Percentiles rank a stretch among this genome's conserved stretches.
Evolutionary conservation across 176 grass and related monocot genomes (phyloP).

Genomic region (Triticum urartu): DNA sequence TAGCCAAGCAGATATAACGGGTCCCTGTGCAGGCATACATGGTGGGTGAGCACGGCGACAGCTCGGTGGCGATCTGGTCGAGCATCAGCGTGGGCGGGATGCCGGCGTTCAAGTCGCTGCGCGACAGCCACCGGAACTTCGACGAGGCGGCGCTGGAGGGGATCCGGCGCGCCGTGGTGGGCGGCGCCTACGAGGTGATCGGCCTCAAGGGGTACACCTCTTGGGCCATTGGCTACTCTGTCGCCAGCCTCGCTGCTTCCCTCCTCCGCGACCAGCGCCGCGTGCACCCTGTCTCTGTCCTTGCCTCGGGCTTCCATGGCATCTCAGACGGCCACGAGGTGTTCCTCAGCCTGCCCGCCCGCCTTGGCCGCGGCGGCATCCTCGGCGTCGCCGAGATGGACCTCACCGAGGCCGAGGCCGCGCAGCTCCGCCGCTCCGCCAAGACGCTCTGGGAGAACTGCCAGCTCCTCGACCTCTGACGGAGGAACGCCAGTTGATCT

Average conservation of each 20-base stretch:
- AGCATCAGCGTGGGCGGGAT: background rate
- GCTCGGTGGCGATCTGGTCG: background rate
- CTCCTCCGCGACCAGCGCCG: constrained; percentile 75
- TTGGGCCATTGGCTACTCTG: constrained; percentile 90
- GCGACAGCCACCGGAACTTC: constrained; percentile 1
- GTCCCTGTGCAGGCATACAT: no score
- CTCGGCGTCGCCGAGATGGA: constrained; percentile 58
- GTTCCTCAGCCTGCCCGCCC: constrained; percentile 77
- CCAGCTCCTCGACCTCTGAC: constrained; percentile 42
- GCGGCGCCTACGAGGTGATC: constrained; percentile 82
- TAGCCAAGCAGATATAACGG: no score
- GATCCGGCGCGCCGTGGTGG: constrained; percentile 56
- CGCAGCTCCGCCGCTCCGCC: constrained; percentile 47
- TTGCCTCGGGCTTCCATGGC: constrained; percentile 63
- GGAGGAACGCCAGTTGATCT: no score
- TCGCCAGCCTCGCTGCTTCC: constrained; percentile 54
- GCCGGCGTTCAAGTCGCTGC: constrained; percentile 9
- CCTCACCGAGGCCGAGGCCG: constrained; percentile 64
- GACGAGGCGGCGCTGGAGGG: constrained; percentile 43
- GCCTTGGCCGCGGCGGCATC: constrained; percentile 49
- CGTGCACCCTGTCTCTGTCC: constrained; percentile 79
- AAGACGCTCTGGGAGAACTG: constrained; percentile 75
- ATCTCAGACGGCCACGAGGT: constrained; percentile 56
- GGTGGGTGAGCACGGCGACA: background rate
- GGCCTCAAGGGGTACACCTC: constrained; percentile 76